Conservation (phyloP, 1,139 yeast species). For the Saccharomyces pastorianus region DNA sequence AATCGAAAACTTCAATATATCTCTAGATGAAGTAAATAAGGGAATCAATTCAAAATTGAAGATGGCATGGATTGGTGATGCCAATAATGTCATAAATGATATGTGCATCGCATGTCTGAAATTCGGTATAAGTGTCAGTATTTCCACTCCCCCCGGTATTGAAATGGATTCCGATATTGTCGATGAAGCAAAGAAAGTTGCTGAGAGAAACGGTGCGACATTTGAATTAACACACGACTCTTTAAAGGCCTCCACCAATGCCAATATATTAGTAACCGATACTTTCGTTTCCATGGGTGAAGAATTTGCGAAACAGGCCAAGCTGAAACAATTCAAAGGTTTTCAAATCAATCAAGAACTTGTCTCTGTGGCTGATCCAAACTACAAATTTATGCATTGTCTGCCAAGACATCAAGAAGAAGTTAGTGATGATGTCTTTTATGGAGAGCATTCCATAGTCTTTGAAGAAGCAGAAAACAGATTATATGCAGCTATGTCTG, state of each 20-base stretch:
- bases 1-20: constrained; percentile 56
- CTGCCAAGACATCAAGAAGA: constrained; percentile 92
- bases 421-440: constrained; percentile 87
- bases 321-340: constrained; percentile 73
- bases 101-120: constrained; percentile 81
- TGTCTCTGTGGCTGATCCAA: constrained; percentile 48
- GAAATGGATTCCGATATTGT: constrained; percentile 54
- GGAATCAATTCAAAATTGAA: constrained; percentile 43
- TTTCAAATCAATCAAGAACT: constrained; percentile 72
- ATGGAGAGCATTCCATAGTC: constrained; percentile 74
- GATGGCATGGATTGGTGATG: constrained; percentile 93
- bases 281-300: constrained; percentile 98
- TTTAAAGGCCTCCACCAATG: constrained; percentile 54
- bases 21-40: not conserved
- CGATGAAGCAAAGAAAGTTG: constrained; percentile 46
- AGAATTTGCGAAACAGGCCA: constrained; percentile 64
- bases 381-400: constrained; percentile 95
- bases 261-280: constrained; percentile 88
- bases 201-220: constrained; percentile 44
- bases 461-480: constrained; percentile 95
- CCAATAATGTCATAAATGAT: constrained; percentile 92
- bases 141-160: constrained; percentile 75
- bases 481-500: constrained; percentile 92
- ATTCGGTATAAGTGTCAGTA: constrained; percentile 72
- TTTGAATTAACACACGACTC: constrained; percentile 72